Evolutionary conservation across 768 basidiomycete genomes (phyloP).

Genomic region (Boletus reticulatus): DNA sequence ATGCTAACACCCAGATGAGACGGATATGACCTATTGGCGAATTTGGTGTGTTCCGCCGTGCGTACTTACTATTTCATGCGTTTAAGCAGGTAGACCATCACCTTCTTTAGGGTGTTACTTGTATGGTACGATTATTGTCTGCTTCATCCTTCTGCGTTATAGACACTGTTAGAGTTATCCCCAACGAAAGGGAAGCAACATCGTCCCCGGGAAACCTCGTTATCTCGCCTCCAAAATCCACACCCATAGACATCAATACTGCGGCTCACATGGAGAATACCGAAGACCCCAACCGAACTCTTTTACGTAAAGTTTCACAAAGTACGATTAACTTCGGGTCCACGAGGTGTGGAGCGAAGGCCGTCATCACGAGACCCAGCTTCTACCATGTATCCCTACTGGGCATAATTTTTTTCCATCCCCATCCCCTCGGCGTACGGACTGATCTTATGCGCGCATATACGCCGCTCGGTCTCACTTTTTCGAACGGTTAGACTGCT

Average conservation of each 20-base stretch:
- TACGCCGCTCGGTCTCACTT: background rate
- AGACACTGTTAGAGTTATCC: background rate
- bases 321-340: slow-evolving; percentile 10
- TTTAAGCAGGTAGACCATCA: background rate
- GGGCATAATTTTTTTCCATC: background rate
- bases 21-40: slow-evolving; percentile 2
- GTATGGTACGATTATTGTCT: background rate
- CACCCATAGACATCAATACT: background rate
- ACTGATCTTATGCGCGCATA: slow-evolving; percentile 10
- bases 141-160: background rate
- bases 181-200: background rate
- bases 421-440: slow-evolving; percentile 10
- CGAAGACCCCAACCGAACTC: background rate
- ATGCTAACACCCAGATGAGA: background rate
- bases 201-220: background rate
- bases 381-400: background rate
- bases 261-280: slow-evolving; percentile 17
- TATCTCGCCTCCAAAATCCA: slow-evolving; percentile 8
- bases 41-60: background rate
- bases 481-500: background rate
- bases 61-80: background rate
- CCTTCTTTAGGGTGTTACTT: background rate
- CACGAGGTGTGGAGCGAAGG: slow-evolving; percentile 14
- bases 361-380: slow-evolving; percentile 9
- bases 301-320: slow-evolving; percentile 19